Evolutionary conservation across 495 filamentous ascomycete species (phyloP), one percentile per base, ranked within the genome.

Genomic region (Xylaria nigripes): DNA sequence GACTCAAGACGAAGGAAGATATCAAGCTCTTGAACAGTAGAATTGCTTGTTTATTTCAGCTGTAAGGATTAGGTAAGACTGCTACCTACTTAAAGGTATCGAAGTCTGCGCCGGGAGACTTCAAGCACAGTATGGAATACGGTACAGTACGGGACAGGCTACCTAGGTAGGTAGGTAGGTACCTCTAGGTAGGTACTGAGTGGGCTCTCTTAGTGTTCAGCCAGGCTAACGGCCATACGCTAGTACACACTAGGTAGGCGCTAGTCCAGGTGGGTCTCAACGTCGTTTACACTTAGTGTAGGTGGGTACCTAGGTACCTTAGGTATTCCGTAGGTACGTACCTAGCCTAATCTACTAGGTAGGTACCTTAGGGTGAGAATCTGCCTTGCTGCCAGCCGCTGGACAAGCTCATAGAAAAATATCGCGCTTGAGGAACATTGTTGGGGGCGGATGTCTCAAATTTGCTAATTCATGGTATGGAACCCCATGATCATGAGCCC

Each of bases 231-330:
- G 50, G 40, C 24, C 34, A 32, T 36, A 29, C 27, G 23, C 19
- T 34, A 16, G 16, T 32, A n/a, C n/a, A n/a, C n/a, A n/a, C n/a
- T n/a, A n/a, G n/a, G n/a, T n/a, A n/a, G n/a, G n/a, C n/a, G 44
- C 44, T 41, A 21, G 18, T 19, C 41, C 23, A 45, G 45, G 50
- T 24, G 50, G 41, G 50, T 53, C 25, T 53, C 50, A 41, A 29
- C n/a, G 9, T 29, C 27, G 27, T 29, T 29, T 29, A 29, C 9
- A 4, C 9, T 4, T 9, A 29, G n/a, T n/a, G n/a, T n/a, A n/a
- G n/a, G n/a, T n/a, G n/a, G n/a, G n/a, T n/a, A n/a, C n/a, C n/a
- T n/a, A n/a, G n/a, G n/a, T n/a, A n/a, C n/a, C n/a, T n/a, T n/a
- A n/a, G n/a, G n/a, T n/a, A n/a, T n/a, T n/a, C n/a, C n/a, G n/a